Evolutionary conservation across 2,329 filamentous ascomycete genomes (phyloP).

Genomic region (Fusarium hostae): DNA sequence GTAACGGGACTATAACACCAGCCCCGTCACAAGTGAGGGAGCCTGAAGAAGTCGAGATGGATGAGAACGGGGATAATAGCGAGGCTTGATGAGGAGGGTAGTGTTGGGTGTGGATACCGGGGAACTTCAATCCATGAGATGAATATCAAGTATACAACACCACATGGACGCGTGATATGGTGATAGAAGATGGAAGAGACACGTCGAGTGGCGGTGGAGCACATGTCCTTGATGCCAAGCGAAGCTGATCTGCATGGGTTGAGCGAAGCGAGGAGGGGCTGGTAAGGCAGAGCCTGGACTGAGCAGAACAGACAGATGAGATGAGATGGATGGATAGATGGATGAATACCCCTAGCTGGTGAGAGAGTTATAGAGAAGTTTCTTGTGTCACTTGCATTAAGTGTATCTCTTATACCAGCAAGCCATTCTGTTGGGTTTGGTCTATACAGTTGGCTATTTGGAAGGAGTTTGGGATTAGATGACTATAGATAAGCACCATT

Average conservation of each 20-base stretch:
- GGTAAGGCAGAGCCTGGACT: background rate
- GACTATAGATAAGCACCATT: background rate
- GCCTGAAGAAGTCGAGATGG: conserved; percentile 29
- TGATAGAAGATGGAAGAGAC: conserved; percentile 23
- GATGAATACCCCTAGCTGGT: conserved; percentile 36
- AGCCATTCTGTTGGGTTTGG: background rate
- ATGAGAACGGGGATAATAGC: conserved; percentile 27
- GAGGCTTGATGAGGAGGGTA: conserved; percentile 29
- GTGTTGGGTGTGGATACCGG: conserved; percentile 28
- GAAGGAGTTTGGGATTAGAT: background rate
- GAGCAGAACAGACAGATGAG: conserved; percentile 7
- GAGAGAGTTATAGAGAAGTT: conserved; percentile 1
- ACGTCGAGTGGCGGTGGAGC: conserved; percentile 33
- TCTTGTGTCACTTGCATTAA: background rate
- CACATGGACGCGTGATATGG: conserved; percentile 42
- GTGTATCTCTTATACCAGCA: background rate
- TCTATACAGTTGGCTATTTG: background rate
- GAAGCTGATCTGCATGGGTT: conserved; percentile 30
- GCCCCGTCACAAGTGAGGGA: conserved; percentile 24
- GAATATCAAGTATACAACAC: conserved; percentile 34
- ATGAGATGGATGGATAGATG: conserved; percentile 32
- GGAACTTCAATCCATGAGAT: conserved; percentile 8
- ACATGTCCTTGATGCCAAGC: conserved; percentile 1
- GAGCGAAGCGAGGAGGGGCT: conserved; percentile 19
- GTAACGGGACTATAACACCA: conserved; percentile 32